Evolutionary conservation across 169 alveolate genomes (phyloP).

Genomic region (Babesia bigemina): DNA sequence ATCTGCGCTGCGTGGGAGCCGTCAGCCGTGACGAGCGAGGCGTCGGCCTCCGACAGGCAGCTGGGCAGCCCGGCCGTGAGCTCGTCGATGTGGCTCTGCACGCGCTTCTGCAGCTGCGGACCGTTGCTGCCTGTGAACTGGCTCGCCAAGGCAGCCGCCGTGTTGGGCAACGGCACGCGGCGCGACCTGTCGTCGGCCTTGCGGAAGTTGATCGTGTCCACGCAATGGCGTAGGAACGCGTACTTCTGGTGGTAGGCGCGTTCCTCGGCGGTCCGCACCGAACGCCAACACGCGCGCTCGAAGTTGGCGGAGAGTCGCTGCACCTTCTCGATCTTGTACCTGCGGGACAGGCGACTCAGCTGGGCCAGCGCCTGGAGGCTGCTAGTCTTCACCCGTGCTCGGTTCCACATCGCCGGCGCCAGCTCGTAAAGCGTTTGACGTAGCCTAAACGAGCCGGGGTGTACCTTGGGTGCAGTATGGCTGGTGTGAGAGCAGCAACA

Average conservation of each 20-base stretch:
- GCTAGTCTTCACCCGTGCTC: conserved; percentile 37
- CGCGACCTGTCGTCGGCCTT: conserved; percentile 5
- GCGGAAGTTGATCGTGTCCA: conserved; percentile 34
- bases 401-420: conserved; percentile 29
- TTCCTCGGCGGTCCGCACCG: conserved; percentile 57
- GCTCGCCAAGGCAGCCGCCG: not conserved
- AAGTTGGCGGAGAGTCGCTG: conserved; percentile 59
- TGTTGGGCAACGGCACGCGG: not conserved
- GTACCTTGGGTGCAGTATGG: not conserved
- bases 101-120: not conserved
- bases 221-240: conserved; percentile 54
- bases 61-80: conserved; percentile 2
- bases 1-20: not conserved
- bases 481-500: not conserved
- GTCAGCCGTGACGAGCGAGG: not conserved
- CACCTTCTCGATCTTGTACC: conserved; percentile 62
- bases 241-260: conserved; percentile 50
- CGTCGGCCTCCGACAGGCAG: not conserved
- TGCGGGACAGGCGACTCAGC: conserved; percentile 23
- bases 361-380: conserved; percentile 32
- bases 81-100: not conserved
- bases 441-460: not conserved
- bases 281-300: conserved; percentile 68
- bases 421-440: not conserved
- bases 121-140: conserved; percentile 13